Evolutionary conservation across 305 asterid species (phyloP).

Genomic region (Vinca major): DNA sequence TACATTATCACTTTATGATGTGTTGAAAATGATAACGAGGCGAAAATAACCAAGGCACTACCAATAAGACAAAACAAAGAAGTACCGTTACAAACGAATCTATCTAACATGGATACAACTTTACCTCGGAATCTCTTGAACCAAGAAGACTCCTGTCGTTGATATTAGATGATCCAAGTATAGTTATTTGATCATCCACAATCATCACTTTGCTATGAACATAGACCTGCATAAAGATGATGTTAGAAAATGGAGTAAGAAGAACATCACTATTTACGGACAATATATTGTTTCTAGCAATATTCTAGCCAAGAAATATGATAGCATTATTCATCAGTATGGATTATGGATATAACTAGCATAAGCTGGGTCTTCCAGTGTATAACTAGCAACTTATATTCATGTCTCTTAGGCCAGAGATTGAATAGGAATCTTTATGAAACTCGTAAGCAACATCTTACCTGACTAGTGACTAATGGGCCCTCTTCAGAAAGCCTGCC

Average conservation of each 20-base stretch:
- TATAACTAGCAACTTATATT: not conserved
- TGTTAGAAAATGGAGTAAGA: not conserved
- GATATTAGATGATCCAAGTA: conserved; percentile 86
- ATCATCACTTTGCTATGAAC: conserved; percentile 97
- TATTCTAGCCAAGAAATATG: not conserved
- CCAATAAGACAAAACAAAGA: not conserved
- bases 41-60: not conserved
- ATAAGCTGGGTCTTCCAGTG: not conserved
- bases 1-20: not conserved
- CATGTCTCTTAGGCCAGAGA: not conserved
- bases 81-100: not conserved
- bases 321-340: not conserved
- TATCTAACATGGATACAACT: conserved; percentile 8
- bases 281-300: not conserved
- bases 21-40: not conserved
- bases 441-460: conserved; percentile 17
- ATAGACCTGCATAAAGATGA: conserved; percentile 41
- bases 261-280: not conserved
- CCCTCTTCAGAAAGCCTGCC: conserved; percentile 66
- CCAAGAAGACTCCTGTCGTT: conserved; percentile 97
- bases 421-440: not conserved
- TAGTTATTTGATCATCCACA: conserved; percentile 66
- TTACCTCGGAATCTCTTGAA: conserved; percentile 91
- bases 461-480: conserved; percentile 83
- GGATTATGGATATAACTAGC: not conserved